Base-by-base conservation (phyloP, 73 alveolate genomes). In the Paramecium pentaurelia region DNA sequence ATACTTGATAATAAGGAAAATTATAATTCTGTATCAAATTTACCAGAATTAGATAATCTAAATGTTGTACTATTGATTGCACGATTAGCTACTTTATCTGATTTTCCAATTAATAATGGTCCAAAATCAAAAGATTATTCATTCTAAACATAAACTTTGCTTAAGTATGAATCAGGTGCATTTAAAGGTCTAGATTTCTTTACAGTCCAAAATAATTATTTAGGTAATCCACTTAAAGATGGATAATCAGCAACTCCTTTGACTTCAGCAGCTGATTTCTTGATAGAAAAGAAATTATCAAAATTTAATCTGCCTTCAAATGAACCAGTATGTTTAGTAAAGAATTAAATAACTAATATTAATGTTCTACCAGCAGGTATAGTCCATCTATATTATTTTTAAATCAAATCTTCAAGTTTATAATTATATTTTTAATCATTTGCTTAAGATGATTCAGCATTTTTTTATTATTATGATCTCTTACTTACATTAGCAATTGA, bases 21-120 rank as follows among this genome's bases (percentile, higher is more conserved):
- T 40, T 98, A 96, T 28, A 97, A 98, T 60, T 94, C 93, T 68
- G 97, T 88, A 94, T 97, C 99, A 84, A 96, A 98, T 89, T 95
- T 97, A 6, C 99, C 99, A 86, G 95, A 94, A 95, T 98, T 98
- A 4, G 99, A 94, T 34, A 98, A 96, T 88, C 99, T 96, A 91
- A 98, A 95, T 32, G 95, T 95, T 77, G 95, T 93, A 20, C 98
- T 93, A 70, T 98, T 97, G 18, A 97, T 96, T 92, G 96, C 83
- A 71, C 96, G 96, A 80, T 95, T 96, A 40, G 95, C 98, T 89
- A 98, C 92, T 86, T 95, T 97, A 73, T 97, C 99, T 89, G 96
- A 97, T 92, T 98, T 98, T 32, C 99, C 98, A 27, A 98, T 98
- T 54, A 98, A 97, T 64, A 98, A 95, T 42, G 99, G 99, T 12